Conservation (phyloP, 352 stramenopile genomes). For the Globisporangium nagaii region DNA sequence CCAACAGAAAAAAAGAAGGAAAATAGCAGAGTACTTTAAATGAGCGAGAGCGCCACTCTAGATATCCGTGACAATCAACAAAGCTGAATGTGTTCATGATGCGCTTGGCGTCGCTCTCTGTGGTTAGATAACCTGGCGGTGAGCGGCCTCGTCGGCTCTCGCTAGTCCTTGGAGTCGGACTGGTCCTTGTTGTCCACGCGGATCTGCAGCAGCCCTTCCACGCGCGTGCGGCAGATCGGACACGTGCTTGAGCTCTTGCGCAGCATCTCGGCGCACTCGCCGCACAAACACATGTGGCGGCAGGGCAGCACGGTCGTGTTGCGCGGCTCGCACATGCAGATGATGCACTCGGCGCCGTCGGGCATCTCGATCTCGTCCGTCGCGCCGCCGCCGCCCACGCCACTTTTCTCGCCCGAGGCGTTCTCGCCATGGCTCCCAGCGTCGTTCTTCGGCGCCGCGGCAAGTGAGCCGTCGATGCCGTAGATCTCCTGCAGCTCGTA, state of each 20-base stretch:
- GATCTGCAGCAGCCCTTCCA: conserved; percentile 80
- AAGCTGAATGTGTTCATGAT: too few species aligned
- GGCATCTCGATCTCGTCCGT: conserved; percentile 53
- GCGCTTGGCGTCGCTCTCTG: too few species aligned
- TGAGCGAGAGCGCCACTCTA: conserved; percentile 2
- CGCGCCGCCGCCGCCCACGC: not conserved
- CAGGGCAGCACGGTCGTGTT: conserved; percentile 83
- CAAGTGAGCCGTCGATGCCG: conserved; percentile 69
- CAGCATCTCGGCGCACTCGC: conserved; percentile 70
- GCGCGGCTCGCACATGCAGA: conserved; percentile 76
- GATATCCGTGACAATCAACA: conserved; percentile 1
- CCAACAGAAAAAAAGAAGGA: not conserved
- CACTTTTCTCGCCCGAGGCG: conserved; percentile 6
- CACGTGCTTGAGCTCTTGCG: conserved; percentile 70
- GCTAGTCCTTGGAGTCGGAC: conserved; percentile 14
- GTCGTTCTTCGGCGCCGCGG: conserved; percentile 35
- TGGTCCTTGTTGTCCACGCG: conserved; percentile 47
- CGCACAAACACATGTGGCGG: conserved; percentile 85
- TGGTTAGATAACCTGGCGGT: too few species aligned
- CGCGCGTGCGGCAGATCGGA: conserved; percentile 71
- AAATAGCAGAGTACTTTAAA: conserved; percentile 5
- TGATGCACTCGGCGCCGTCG: conserved; percentile 85
- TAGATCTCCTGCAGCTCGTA: conserved; percentile 89
- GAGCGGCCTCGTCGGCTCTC: too few species aligned
- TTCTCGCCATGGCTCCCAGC: conserved; percentile 8